Conservation (phyloP, 1,139 yeast species). For the Saccharomyces hybrid region DNA sequence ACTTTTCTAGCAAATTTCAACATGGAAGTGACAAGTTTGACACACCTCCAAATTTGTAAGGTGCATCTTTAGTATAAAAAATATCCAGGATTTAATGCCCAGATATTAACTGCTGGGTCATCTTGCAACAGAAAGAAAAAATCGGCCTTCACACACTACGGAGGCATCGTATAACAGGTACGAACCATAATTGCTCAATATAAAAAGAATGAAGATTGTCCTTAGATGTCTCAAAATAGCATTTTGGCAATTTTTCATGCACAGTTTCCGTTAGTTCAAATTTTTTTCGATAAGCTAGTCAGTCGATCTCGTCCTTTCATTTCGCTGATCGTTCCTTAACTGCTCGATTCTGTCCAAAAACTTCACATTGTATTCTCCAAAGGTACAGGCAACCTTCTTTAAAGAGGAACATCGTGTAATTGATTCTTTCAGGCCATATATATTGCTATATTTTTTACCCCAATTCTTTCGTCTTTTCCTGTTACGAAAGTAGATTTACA, state of each 20-base stretch:
- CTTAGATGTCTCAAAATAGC: conserved; percentile 55
- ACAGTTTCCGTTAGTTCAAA: conserved; percentile 39
- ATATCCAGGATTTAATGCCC: conserved; percentile 30
- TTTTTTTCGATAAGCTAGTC: conserved; percentile 43
- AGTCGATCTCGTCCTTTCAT: conserved; percentile 51
- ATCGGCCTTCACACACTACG: conserved; percentile 73
- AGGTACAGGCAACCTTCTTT: conserved; percentile 51
- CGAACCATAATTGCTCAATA: conserved; percentile 85
- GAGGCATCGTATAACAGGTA: conserved; percentile 82
- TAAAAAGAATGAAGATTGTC: conserved; percentile 64
- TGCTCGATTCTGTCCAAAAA: conserved; percentile 67
- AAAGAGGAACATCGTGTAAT: not conserved
- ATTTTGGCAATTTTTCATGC: conserved; percentile 21
- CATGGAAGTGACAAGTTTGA: conserved; percentile 70
- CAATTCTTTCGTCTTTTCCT: not conserved
- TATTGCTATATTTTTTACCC: not conserved
- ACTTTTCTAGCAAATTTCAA: conserved; percentile 73
- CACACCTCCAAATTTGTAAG: conserved; percentile 69
- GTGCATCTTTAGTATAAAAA: conserved; percentile 23
- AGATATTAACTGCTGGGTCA: conserved; percentile 61
- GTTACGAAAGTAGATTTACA: not conserved
- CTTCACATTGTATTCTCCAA: conserved; percentile 55
- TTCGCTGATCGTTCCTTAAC: conserved; percentile 66
- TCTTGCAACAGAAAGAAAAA: conserved; percentile 86
- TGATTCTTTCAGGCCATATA: not conserved